Conservation (phyloP, 257 asterid genomes). For the Solanum okadae region DNA sequence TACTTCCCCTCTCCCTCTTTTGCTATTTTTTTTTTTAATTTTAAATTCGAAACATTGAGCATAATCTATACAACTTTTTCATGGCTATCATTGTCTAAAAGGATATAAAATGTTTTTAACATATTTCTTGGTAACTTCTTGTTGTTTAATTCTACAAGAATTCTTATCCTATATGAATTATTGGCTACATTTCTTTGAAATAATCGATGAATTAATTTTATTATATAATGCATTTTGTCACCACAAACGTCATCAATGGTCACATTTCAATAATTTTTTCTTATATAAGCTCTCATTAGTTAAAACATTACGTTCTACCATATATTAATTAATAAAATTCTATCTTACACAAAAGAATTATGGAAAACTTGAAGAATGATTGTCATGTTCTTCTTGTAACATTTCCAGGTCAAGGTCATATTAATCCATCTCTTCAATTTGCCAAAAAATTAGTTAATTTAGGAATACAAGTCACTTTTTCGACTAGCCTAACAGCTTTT, state of each 20-base stretch:
- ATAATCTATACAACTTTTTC: neutral
- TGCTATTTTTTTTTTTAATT: neutral
- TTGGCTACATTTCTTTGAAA: neutral
- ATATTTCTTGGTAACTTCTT: neutral
- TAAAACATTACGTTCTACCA: neutral
- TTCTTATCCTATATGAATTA: neutral
- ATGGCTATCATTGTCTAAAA: neutral
- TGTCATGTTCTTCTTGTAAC: conserved; percentile 17
- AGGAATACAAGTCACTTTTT: conserved; percentile 9
- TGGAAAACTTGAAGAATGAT: neutral
- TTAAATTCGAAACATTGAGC: neutral
- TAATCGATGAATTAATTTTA: neutral
- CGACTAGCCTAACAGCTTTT: neutral
- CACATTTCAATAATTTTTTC: neutral
- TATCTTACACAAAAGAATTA: neutral
- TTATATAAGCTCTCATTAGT: neutral
- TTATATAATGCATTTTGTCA: neutral
- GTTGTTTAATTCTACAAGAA: neutral
- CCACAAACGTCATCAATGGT: neutral
- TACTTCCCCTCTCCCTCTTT: neutral
- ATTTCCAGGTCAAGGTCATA: conserved; percentile 25
- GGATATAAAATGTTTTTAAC: neutral
- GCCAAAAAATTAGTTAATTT: neutral
- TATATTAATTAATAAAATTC: neutral
- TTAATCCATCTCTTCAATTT: conserved; percentile 17